These are phyloP conservation scores for Suillus weaverae DNA, from an alignment of 768 basidiomycete species.

Conservation along the genomic window DNA sequence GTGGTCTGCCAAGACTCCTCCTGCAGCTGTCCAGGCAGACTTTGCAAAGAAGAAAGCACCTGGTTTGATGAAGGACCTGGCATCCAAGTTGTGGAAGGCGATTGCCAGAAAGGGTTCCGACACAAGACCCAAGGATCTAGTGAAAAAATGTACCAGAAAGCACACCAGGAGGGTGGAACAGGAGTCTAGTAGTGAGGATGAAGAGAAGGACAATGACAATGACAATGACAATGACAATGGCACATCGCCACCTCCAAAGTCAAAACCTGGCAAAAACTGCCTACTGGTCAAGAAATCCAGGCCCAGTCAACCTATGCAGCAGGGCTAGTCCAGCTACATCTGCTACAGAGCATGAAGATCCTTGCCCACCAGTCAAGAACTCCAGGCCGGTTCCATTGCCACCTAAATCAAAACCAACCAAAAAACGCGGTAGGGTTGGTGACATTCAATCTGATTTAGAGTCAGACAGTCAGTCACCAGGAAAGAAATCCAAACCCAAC, in stretches of 20 bases:
- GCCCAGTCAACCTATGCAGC: background rate
- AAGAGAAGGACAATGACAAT: too few species aligned
- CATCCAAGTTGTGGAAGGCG: background rate
- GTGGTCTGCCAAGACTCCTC: constrained; percentile 4
- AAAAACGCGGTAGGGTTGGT: background rate
- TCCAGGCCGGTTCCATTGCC: background rate
- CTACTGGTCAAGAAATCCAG: too few species aligned
- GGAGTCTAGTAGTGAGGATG: background rate
- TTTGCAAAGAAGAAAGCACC: constrained; percentile 4
- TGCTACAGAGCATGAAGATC: background rate
- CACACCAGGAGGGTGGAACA: background rate
- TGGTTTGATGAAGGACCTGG: background rate
- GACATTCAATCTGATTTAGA: background rate
- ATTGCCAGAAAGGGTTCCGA: background rate
- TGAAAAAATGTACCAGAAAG: background rate
- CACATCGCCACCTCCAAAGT: too few species aligned
- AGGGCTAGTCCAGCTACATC: too few species aligned
- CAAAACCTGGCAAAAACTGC: too few species aligned
- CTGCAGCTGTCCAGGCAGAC: background rate
- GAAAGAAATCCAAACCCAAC: background rate
- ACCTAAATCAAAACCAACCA: background rate
- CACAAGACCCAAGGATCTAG: background rate
- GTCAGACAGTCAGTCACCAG: background rate
- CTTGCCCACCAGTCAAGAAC: background rate
- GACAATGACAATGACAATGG: background rate